phyloP scores from a whole-genome alignment of 768 basidiomycete genomes.

The Zangia roseola region DNA sequence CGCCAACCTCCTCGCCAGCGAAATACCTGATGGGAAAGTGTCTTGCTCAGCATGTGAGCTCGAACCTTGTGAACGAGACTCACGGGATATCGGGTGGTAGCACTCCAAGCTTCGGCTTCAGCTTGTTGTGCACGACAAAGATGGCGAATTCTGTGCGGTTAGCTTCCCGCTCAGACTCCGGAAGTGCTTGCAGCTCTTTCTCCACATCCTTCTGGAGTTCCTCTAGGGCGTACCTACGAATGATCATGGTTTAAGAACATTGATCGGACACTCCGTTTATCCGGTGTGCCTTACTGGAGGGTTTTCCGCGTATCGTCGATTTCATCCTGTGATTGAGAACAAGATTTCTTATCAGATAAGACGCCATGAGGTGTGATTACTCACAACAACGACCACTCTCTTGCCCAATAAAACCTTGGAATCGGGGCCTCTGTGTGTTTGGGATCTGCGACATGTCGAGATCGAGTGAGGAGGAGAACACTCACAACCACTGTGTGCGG shows the following conservation, averaged over 20 bases:
- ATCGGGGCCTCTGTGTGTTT: conserved; percentile 54
- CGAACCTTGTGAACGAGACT: conserved; percentile 22
- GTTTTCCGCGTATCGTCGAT: conserved; percentile 90
- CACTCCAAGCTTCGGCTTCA: conserved; percentile 78
- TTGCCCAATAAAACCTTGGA: conserved; percentile 74
- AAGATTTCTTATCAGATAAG: conserved; percentile 13
- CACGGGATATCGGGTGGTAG: conserved; percentile 68
- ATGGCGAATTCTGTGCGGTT: conserved; percentile 81
- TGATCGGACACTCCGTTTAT: background rate
- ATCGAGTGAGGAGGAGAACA: conserved; percentile 12
- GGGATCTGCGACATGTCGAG: background rate
- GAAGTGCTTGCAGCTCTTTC: conserved; percentile 56
- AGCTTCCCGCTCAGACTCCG: conserved; percentile 73
- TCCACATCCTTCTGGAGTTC: conserved; percentile 92
- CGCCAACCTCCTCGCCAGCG: conserved; percentile 69
- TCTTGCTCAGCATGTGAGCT: conserved; percentile 4
- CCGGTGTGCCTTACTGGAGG: conserved; percentile 58
- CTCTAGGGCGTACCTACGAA: conserved; percentile 75
- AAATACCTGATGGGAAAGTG: conserved; percentile 57
- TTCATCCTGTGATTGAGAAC: conserved; percentile 58
- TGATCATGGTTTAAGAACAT: conserved; percentile 1
- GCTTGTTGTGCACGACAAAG: conserved; percentile 95
- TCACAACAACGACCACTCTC: conserved; percentile 77
- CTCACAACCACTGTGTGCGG: conserved; percentile 95
- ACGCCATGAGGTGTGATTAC: conserved; percentile 28